phyloP scores from a whole-genome alignment of 805 yeast genomes.

The Zygosaccharomyces bisporus region DNA sequence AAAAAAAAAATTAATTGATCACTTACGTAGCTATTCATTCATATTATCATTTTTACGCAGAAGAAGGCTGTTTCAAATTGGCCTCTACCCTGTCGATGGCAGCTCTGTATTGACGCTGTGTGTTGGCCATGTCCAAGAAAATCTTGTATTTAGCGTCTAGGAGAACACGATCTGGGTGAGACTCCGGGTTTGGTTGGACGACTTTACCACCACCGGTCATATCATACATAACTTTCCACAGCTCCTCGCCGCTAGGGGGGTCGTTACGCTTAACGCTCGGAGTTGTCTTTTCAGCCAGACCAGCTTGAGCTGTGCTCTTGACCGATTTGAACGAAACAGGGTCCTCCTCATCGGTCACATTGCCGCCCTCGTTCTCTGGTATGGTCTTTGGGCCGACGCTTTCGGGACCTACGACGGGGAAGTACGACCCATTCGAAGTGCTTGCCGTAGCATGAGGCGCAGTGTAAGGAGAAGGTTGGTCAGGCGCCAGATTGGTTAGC shows the following conservation, averaged over 20 bases:
- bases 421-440: slow-evolving; percentile 42
- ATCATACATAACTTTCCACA: slow-evolving; percentile 85
- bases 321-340: slow-evolving; percentile 60
- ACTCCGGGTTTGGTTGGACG: slow-evolving; percentile 58
- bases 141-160: slow-evolving; percentile 77
- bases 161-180: slow-evolving; percentile 63
- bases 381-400: slow-evolving; percentile 13
- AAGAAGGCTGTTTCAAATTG: slow-evolving; percentile 1
- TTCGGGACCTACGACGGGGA: slow-evolving; percentile 40
- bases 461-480: slow-evolving; percentile 63
- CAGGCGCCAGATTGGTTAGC: slow-evolving; percentile 9
- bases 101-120: slow-evolving; percentile 73
- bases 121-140: slow-evolving; percentile 80
- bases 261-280: slow-evolving; percentile 37
- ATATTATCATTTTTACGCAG: neutral
- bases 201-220: slow-evolving; percentile 82
- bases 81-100: slow-evolving; percentile 52
- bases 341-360: slow-evolving; percentile 47
- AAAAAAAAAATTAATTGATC: neutral
- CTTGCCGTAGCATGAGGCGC: slow-evolving; percentile 79
- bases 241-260: slow-evolving; percentile 50
- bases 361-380: slow-evolving; percentile 28
- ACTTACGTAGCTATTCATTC: neutral
- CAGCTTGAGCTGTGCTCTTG: slow-evolving; percentile 48
- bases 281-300: slow-evolving; percentile 30